These are phyloP conservation scores for Diphasiastrum complanatum DNA, from an alignment of 83 land plant species.

Conservation along the genomic window DNA sequence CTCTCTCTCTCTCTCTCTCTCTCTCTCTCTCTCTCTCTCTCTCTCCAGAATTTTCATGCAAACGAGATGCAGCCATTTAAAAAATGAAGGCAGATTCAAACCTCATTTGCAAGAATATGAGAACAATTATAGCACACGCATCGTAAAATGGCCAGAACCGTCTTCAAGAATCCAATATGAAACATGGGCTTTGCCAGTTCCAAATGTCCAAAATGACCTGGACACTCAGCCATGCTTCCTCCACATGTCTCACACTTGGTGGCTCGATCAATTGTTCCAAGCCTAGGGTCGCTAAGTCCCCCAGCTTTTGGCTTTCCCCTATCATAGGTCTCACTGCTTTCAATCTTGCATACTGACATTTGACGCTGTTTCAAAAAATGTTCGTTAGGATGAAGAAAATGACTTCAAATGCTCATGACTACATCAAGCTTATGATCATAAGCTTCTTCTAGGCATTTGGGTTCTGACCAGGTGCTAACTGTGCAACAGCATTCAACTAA, in stretches of 20 bases:
- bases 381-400: neutral
- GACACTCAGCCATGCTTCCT: constrained; percentile 95
- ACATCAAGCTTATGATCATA: neutral
- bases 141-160: constrained; percentile 76
- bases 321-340: constrained; percentile 88
- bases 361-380: constrained; percentile 34
- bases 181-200: constrained; percentile 99
- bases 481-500: too few relatives aligned
- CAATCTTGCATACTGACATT: constrained; percentile 94
- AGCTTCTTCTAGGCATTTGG: neutral
- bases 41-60: too few relatives aligned
- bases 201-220: constrained; percentile 96
- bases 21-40: too few relatives aligned
- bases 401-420: neutral
- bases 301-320: constrained; percentile 87
- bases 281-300: constrained; percentile 89
- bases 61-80: too few relatives aligned
- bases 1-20: too few relatives aligned
- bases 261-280: constrained; percentile 88
- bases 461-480: too few relatives aligned
- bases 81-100: constrained; percentile 11
- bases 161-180: constrained; percentile 94
- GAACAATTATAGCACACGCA: constrained; percentile 97
- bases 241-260: constrained; percentile 93
- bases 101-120: constrained; percentile 86